Conservation (phyloP, 306 rosid species). For the Bauhinia variegata region DNA sequence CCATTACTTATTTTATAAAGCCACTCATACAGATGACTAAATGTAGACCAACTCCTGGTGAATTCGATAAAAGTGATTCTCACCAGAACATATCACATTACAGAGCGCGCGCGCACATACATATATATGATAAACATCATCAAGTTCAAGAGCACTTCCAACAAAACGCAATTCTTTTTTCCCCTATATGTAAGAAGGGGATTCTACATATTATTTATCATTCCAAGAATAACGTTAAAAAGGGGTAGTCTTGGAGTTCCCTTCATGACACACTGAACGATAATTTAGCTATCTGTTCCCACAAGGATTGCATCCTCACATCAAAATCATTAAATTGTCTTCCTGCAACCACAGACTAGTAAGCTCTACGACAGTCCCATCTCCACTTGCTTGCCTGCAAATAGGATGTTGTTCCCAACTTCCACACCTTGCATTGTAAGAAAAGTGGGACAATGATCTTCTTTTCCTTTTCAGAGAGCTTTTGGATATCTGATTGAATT, state of each 20-base stretch:
- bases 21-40: slow-evolving; percentile 41
- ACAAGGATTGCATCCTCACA: slow-evolving; percentile 29
- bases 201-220: slow-evolving; percentile 31
- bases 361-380: slow-evolving; percentile 31
- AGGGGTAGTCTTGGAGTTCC: slow-evolving; percentile 74
- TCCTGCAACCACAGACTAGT: slow-evolving; percentile 35
- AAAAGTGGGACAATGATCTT: slow-evolving; percentile 31
- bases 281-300: slow-evolving; percentile 30
- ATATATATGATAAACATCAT: slow-evolving; percentile 28
- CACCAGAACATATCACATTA: slow-evolving; percentile 38
- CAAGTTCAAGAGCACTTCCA: slow-evolving; percentile 14
- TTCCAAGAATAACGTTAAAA: slow-evolving; percentile 84
- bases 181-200: slow-evolving; percentile 32
- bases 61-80: slow-evolving; percentile 65
- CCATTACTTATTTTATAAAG: slow-evolving; percentile 31
- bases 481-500: slow-evolving; percentile 47
- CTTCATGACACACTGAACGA: slow-evolving; percentile 32
- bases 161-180: slow-evolving; percentile 22
- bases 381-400: too few relatives aligned
- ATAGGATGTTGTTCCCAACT: too few relatives aligned
- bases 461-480: slow-evolving; percentile 46
- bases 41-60: slow-evolving; percentile 42
- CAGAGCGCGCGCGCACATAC: too few relatives aligned
- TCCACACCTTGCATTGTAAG: slow-evolving; percentile 35
- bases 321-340: slow-evolving; percentile 38